These are phyloP conservation scores for Sugiyamaella xylanicola DNA, from an alignment of 1,139 yeast species.

Conservation along the genomic window DNA sequence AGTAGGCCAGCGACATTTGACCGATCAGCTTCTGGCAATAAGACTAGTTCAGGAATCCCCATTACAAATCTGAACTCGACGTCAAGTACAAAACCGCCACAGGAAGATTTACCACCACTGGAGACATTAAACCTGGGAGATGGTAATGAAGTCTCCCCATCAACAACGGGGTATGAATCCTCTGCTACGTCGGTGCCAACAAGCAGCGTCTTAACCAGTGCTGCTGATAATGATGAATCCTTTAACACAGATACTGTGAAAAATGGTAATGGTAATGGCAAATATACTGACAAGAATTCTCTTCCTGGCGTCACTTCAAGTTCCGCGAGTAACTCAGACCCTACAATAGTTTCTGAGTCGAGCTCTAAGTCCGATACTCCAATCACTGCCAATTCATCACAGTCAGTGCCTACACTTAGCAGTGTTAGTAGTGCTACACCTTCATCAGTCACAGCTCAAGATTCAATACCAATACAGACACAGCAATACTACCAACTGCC, in stretches of 20 bases:
- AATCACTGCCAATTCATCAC: no score
- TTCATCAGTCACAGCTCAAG: neutral
- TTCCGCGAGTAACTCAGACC: no score
- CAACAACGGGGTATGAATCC: neutral
- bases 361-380: neutral
- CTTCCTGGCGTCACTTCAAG: no score
- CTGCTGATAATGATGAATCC: neutral
- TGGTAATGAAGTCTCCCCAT: neutral
- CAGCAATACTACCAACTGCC: constrained; percentile 1
- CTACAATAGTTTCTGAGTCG: neutral
- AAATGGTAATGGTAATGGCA: neutral
- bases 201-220: neutral
- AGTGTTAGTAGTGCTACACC: neutral
- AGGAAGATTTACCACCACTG: neutral
- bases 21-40: neutral
- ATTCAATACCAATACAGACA: neutral
- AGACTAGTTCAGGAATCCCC: neutral
- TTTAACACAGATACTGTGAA: neutral
- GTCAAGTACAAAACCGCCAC: neutral
- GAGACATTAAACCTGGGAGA: constrained; percentile 1
- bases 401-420: neutral
- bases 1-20: neutral
- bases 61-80: no score
- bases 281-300: no score
- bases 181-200: neutral